These are phyloP conservation scores for Capillidium heterosporum DNA, from an alignment of 371 early-diverging fungal genomes.

Conservation along the genomic window DNA sequence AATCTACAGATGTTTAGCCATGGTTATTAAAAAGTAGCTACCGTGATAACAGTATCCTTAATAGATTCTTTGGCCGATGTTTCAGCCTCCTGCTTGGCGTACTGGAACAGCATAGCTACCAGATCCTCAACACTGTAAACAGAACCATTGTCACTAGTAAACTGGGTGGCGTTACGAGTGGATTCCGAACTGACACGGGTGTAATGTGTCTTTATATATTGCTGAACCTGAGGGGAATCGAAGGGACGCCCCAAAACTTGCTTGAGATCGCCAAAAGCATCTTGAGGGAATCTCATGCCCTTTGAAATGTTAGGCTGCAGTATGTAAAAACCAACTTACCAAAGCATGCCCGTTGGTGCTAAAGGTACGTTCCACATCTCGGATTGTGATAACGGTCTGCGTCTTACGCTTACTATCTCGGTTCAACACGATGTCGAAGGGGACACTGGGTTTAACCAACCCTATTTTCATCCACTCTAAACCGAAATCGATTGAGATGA, in stretches of 20 bases:
- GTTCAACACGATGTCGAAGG: slow-evolving; percentile 86
- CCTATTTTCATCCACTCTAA: slow-evolving; percentile 92
- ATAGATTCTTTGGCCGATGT: slow-evolving; percentile 55
- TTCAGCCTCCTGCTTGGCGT: slow-evolving; percentile 69
- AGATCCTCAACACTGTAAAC: slow-evolving; percentile 63
- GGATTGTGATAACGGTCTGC: slow-evolving; percentile 56
- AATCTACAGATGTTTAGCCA: slow-evolving; percentile 25
- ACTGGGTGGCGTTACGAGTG: slow-evolving; percentile 35
- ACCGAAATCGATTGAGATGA: slow-evolving; percentile 92
- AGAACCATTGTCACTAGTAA: slow-evolving; percentile 24
- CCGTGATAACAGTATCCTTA: slow-evolving; percentile 78
- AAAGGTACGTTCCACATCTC: slow-evolving; percentile 63
- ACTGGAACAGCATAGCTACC: slow-evolving; percentile 80
- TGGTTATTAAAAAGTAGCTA: slow-evolving; percentile 15
- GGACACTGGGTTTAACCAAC: slow-evolving; percentile 75
- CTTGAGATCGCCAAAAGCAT: slow-evolving; percentile 66
- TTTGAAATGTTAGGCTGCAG: slow-evolving; percentile 12
- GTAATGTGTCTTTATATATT: slow-evolving; percentile 47
- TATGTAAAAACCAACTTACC: slow-evolving; percentile 22
- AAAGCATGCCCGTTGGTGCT: slow-evolving; percentile 72
- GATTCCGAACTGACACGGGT: slow-evolving; percentile 53
- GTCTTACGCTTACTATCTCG: slow-evolving; percentile 92
- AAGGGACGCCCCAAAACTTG: slow-evolving; percentile 54
- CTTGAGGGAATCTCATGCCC: slow-evolving; percentile 72
- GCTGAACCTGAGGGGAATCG: slow-evolving; percentile 41